Conservation (phyloP, 1,284 basidiomycete species). For the Tylopilus orsonianus region DNA sequence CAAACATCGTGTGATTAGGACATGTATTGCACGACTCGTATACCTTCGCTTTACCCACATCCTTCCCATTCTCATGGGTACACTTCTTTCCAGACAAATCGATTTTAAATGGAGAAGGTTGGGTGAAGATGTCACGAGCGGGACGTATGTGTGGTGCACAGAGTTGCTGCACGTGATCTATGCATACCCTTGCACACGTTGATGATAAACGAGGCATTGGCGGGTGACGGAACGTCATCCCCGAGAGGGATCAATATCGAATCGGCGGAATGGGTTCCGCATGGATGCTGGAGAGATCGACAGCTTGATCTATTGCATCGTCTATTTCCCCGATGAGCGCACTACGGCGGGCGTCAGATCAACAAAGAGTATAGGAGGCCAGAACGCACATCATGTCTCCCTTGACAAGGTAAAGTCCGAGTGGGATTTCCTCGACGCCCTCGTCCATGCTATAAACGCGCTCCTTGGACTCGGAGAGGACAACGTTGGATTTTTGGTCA, state of each 20-base stretch:
- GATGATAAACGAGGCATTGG: neutral
- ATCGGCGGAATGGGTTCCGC: slow-evolving; percentile 88
- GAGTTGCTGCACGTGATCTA: neutral
- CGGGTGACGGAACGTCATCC: neutral
- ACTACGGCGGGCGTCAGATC: slow-evolving; percentile 40
- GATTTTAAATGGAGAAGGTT: neutral
- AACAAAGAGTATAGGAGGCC: neutral
- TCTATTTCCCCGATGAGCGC: slow-evolving; percentile 92
- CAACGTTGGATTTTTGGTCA: slow-evolving; percentile 92
- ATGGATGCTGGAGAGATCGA: slow-evolving; percentile 77
- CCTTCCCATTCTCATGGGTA: neutral
- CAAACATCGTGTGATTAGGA: neutral
- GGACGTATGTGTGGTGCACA: neutral
- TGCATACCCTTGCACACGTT: slow-evolving; percentile 1
- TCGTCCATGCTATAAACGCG: slow-evolving; percentile 88
- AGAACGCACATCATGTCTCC: slow-evolving; percentile 93
- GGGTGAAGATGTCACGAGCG: neutral
- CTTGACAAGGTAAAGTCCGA: slow-evolving; percentile 97
- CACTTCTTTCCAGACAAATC: slow-evolving; percentile 2
- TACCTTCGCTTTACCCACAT: neutral
- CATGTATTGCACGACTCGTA: neutral
- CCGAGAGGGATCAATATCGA: slow-evolving; percentile 50
- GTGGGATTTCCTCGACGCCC: slow-evolving; percentile 90
- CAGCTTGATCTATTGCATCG: slow-evolving; percentile 75
- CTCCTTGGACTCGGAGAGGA: slow-evolving; percentile 88